Evolutionary conservation across 225 moss, liverwort and hornwort genomes (phyloP), one percentile per base, ranked within the genome.

Genomic region (Sphagnum tenellum): DNA sequence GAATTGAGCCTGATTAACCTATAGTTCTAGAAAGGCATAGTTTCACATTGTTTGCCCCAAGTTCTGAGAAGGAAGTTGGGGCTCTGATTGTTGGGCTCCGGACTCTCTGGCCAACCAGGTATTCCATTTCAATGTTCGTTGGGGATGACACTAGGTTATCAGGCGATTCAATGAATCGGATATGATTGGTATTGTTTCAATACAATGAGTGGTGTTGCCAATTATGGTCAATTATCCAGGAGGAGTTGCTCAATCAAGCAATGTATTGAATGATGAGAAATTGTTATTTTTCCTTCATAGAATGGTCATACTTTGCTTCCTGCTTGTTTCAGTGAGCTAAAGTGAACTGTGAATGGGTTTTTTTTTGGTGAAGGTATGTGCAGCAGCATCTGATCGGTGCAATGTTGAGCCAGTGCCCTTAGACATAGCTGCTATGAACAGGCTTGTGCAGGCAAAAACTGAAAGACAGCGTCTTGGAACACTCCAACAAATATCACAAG

Each of bases 301-400:
- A 62, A 10, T 7, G 6, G 12, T 47, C 9, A 47, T 44, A 9
- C 9, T 48, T 62, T 46, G 9, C 11, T 60, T 2, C 44, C 3
- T 5, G 14, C 6, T 60, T 60, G 13, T 60, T 7, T 10, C 12
- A 48, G 8, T 63, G 8, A 3, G 11, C 29, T 29, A 29, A 29
- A 29, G 29, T 29, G 29, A 29, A 29, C 29, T 29, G 29, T 29
- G 29, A 29, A 29, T 29, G 29, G 29, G 29, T 29, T 29, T 29
- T 0, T 29, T 29, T 29, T n/a, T 50, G n/a, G n/a, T 63, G 63
- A 48, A 63, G 63, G 63, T 63, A 4, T 49, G 4, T 49, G 8
- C 63, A 7, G 63, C 63, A 9, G 63, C 63, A 11, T 45, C 48
- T 8, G 49, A 63, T 12, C 12, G 63, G 14, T 63, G 63, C 63